Evolutionary conservation across 2,329 filamentous ascomycete genomes (phyloP).

Genomic region (Fusarium incarnatum): DNA sequence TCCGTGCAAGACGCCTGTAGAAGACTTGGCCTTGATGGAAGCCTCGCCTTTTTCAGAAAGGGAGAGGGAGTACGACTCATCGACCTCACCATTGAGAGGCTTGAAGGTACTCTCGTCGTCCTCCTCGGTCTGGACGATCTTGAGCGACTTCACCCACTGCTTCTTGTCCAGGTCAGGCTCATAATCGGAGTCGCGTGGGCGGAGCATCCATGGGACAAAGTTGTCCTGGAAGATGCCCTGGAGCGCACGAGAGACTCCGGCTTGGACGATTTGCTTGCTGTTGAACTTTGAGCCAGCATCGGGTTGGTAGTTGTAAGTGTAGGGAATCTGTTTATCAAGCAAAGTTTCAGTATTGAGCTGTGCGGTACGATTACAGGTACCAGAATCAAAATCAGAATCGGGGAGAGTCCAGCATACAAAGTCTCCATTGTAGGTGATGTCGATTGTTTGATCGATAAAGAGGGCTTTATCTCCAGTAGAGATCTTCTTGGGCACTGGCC

Average conservation of each 20-base stretch:
- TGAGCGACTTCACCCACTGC: conserved; percentile 68
- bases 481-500: conserved; percentile 66
- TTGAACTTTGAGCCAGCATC: conserved; percentile 53
- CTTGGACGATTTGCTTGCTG: conserved; percentile 66
- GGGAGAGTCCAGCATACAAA: conserved; percentile 62
- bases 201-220: conserved; percentile 83
- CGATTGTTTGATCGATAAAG: conserved; percentile 64
- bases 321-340: conserved; percentile 59
- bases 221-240: conserved; percentile 73
- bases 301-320: conserved; percentile 59
- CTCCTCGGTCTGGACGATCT: conserved; percentile 68
- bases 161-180: conserved; percentile 67
- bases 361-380: conserved; percentile 35
- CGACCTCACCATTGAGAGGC: conserved; percentile 71
- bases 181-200: conserved; percentile 70
- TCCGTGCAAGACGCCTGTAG: conserved; percentile 76
- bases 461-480: conserved; percentile 64
- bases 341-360: conserved; percentile 50
- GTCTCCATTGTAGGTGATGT: conserved; percentile 69
- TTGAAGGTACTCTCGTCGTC: conserved; percentile 68
- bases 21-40: conserved; percentile 72
- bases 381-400: conserved; percentile 41
- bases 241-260: conserved; percentile 69
- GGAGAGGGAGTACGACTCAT: conserved; percentile 80
- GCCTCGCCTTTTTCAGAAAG: conserved; percentile 69